phyloP scores from a whole-genome alignment of 2,329 filamentous ascomycete genomes.

The Talaromyces amestolkiae region DNA sequence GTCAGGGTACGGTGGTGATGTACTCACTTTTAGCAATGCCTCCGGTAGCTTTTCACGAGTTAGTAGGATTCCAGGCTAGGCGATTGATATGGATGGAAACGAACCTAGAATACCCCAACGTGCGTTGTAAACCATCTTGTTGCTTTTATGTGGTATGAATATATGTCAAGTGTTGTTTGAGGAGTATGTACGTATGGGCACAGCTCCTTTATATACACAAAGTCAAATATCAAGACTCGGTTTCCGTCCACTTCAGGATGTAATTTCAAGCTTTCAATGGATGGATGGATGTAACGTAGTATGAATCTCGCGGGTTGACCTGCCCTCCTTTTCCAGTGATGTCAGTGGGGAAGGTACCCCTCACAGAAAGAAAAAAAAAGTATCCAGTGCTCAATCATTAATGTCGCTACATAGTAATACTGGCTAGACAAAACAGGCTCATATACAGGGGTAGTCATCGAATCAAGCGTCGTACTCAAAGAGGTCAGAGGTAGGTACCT shows the following conservation, averaged over 20 bases:
- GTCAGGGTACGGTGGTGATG: not conserved
- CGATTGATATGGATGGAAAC: conserved; percentile 12
- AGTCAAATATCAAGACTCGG: not conserved
- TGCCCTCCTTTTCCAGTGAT: not conserved
- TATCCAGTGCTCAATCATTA: conserved; percentile 1
- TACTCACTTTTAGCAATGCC: conserved; percentile 42
- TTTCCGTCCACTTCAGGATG: not conserved
- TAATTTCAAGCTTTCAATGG: not conserved
- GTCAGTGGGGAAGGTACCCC: not conserved
- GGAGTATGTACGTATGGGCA: not conserved
- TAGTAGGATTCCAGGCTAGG: not conserved
- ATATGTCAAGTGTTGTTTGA: not conserved
- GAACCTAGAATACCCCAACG: conserved; percentile 47
- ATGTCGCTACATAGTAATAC: not conserved
- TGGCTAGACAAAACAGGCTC: not conserved
- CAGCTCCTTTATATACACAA: not conserved
- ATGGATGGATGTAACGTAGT: conserved; percentile 5
- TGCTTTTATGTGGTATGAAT: conserved; percentile 9
- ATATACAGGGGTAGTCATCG: not conserved
- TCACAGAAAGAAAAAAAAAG: not conserved
- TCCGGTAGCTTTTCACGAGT: conserved; percentile 38
- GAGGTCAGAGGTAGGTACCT: not conserved
- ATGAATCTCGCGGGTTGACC: not conserved
- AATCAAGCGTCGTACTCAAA: not conserved
- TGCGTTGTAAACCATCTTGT: conserved; percentile 30